A percentile compares a stretch with the other conserved stretches of the same genome.
These are phyloP conservation scores for Aspergillus sp. DNA, from an alignment of 2,329 filamentous ascomycete genomes.

Conservation along the genomic window DNA sequence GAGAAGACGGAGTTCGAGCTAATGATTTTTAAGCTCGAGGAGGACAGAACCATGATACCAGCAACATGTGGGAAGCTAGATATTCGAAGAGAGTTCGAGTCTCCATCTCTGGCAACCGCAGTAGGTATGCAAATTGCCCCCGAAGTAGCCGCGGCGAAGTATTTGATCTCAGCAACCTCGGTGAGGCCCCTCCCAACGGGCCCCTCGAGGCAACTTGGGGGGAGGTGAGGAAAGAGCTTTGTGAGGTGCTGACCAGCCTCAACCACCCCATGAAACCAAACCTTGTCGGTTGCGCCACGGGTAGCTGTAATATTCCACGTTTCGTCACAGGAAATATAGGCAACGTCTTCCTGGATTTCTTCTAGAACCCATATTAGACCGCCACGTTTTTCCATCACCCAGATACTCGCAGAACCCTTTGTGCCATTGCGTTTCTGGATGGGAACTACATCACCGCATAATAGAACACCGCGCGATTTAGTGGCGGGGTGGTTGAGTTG, in stretches of 20 bases:
- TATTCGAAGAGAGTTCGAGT: slow-evolving; percentile 71
- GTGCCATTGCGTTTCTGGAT: slow-evolving; percentile 94
- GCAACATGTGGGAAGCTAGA: slow-evolving; percentile 97
- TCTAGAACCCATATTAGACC: slow-evolving; percentile 97
- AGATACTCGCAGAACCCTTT: slow-evolving; percentile 88
- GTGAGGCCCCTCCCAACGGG: slow-evolving; percentile 73
- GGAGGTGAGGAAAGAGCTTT: slow-evolving; percentile 77
- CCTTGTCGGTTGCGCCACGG: slow-evolving; percentile 74
- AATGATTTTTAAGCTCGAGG: slow-evolving; percentile 73
- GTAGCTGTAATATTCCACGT: slow-evolving; percentile 70
- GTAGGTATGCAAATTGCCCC: slow-evolving; percentile 80
- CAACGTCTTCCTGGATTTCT: slow-evolving; percentile 94
- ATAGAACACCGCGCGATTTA: slow-evolving; percentile 81
- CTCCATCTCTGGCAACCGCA: slow-evolving; percentile 71
- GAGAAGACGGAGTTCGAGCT: slow-evolving; percentile 96
- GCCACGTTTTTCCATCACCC: slow-evolving; percentile 96
- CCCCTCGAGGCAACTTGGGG: slow-evolving; percentile 68
- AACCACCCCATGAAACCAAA: slow-evolving; percentile 76
- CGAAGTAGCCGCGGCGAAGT: slow-evolving; percentile 81
- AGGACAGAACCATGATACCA: slow-evolving; percentile 90
- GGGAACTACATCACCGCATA: slow-evolving; percentile 97
- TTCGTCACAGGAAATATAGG: slow-evolving; percentile 72
- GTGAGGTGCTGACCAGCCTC: slow-evolving; percentile 71
- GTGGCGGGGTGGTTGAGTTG: slow-evolving; percentile 66
- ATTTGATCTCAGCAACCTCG: slow-evolving; percentile 68